Percentiles rank a stretch among this genome's conserved stretches.
These are phyloP conservation scores for Kockovaella imperatae DNA, from an alignment of 768 basidiomycete genomes.

Conservation along the genomic window DNA sequence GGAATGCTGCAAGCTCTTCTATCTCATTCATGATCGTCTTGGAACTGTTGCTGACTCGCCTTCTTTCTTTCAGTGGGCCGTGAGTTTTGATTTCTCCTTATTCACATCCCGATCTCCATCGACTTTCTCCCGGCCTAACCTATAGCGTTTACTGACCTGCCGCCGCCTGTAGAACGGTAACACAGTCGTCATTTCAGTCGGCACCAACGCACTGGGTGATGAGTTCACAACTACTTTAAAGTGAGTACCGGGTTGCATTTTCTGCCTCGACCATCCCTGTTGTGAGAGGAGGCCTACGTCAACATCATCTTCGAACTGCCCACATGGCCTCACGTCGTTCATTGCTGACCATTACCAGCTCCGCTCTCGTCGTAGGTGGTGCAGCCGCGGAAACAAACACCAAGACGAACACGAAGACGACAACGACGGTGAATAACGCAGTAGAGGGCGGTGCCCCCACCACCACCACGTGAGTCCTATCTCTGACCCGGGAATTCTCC, in stretches of 20 bases:
- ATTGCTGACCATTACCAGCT: no score
- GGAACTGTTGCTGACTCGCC: background rate
- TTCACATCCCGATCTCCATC: background rate
- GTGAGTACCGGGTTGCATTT: slow-evolving; percentile 5
- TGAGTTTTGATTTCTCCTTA: background rate
- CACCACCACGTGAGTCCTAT: slow-evolving; percentile 4
- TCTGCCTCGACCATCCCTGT: background rate
- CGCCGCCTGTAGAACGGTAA: slow-evolving; percentile 37
- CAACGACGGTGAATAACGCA: no score
- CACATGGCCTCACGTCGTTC: no score
- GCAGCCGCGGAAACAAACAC: no score
- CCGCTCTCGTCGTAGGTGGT: no score
- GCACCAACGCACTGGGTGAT: slow-evolving; percentile 22
- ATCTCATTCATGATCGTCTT: background rate
- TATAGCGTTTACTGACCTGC: no score
- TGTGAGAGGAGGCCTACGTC: background rate
- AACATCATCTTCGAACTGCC: background rate
- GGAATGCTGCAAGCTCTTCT: no score
- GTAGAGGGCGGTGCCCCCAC: slow-evolving; percentile 2
- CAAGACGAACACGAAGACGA: no score
- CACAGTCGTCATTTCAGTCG: slow-evolving; percentile 26
- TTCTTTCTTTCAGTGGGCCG: background rate
- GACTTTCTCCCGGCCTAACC: no score
- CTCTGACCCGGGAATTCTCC: slow-evolving; percentile 6
- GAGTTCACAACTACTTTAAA: slow-evolving; percentile 16